Base-by-base conservation (phyloP, 371 early-diverging fungal species). In the Encephalitozoon intestinalis region DNA sequence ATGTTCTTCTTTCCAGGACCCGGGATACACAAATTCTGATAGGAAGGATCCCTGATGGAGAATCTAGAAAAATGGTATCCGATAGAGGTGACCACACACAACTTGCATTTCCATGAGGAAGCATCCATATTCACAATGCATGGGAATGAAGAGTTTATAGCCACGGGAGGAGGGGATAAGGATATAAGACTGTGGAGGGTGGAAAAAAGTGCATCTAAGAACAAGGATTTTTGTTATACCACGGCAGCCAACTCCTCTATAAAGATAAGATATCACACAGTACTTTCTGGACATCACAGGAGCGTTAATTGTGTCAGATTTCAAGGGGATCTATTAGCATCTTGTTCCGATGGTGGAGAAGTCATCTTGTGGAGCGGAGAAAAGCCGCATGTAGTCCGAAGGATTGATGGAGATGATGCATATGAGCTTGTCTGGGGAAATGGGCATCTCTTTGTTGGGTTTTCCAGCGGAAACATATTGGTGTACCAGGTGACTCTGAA, bases 71-170 rank as follows among this genome's bases (percentile, higher is more conserved):
- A 51, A 31, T 46, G 51, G 40, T 63, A 40, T 15, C 73, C 73
- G 3, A 51, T 80, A 23, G 77, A 84, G 66, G 76, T 83, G 26
- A 78, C 82, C 0, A 81, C 80, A 64, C 79, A 81, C 30, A 83
- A 84, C 49, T 31, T 84, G 11, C 75, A 82, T 52, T 83, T 84
- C 58, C 85, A 84, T 65, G 80, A 83, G 52, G 74, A 83, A 11
- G 66, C 83, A 11, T 77, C 82, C 12, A 79, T 84, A 23, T 78
- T 78, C 40, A 73, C 82, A 0, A 67, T 79, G 18, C 82, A 79
- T 64, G 40, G 39, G 12, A 50, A 73, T 41, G 40, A 65, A 5
- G 72, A 68, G n/a, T 30, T 78, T 0, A 49, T 84, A 28, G 81
- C 80, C 7, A 84, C 85, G 11, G 81, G 67, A 25, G 85, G 85